Conservation (phyloP, 129 eudicot genomes). For the Glebionis coronaria region DNA sequence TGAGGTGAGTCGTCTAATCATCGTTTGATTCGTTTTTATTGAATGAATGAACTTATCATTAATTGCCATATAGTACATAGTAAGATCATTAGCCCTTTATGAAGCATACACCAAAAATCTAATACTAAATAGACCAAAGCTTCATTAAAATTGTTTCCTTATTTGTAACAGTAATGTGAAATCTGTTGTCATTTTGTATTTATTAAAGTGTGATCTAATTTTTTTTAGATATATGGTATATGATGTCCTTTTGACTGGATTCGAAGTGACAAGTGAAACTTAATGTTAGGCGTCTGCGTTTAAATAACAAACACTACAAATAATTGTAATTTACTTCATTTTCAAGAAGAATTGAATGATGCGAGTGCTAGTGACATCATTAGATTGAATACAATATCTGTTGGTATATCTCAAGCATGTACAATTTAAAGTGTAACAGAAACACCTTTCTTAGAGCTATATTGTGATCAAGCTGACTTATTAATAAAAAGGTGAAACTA, state of each 20-base stretch:
- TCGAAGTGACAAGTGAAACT: neutral
- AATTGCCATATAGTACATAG: slow-evolving; percentile 7
- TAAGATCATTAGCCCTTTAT: neutral
- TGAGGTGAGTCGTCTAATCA: slow-evolving; percentile 39
- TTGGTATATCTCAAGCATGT: neutral
- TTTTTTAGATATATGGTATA: neutral
- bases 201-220: neutral
- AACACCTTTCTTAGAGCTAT: slow-evolving; percentile 6
- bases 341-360: no score
- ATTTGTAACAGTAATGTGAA: slow-evolving; percentile 10
- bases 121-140: neutral
- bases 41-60: slow-evolving; percentile 12
- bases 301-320: no score
- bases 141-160: slow-evolving; percentile 8
- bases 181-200: slow-evolving; percentile 4
- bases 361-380: neutral
- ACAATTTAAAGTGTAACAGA: neutral
- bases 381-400: neutral
- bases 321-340: no score
- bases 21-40: slow-evolving; percentile 1
- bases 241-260: slow-evolving; percentile 5
- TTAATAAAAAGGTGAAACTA: neutral
- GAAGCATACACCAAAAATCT: neutral
- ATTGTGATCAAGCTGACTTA: neutral
- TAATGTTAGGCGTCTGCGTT: no score